A percentile compares a stretch with the other conserved stretches of the same genome.
These are phyloP conservation scores for Ogataea zsoltii DNA, from an alignment of 805 yeast genomes.

Conservation along the genomic window DNA sequence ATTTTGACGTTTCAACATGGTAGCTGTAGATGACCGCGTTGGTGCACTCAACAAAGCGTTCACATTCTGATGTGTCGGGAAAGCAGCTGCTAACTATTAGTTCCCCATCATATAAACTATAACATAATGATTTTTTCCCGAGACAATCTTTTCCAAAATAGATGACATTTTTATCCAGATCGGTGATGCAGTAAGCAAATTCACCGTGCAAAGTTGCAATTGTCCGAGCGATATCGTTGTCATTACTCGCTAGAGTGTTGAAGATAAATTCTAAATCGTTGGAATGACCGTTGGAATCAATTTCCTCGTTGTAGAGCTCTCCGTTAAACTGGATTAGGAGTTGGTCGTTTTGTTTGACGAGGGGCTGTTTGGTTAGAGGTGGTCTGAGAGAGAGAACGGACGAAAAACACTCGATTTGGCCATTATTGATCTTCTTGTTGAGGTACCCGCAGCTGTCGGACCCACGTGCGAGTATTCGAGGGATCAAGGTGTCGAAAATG, in stretches of 20 bases:
- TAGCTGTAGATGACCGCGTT: slow-evolving; percentile 51
- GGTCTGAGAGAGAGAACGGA: slow-evolving; percentile 79
- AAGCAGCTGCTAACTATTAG: slow-evolving; percentile 49
- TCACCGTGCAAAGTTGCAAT: slow-evolving; percentile 69
- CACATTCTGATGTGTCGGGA: slow-evolving; percentile 33
- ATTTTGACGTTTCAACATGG: slow-evolving; percentile 27
- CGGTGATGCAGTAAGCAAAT: slow-evolving; percentile 66
- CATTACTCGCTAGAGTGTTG: slow-evolving; percentile 30
- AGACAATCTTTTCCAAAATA: slow-evolving; percentile 83
- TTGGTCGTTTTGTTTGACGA: slow-evolving; percentile 32
- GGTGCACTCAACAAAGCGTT: slow-evolving; percentile 52
- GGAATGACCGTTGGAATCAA: slow-evolving; percentile 33
- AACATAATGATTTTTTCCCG: slow-evolving; percentile 80
- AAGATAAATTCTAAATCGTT: slow-evolving; percentile 68
- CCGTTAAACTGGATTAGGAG: slow-evolving; percentile 82
- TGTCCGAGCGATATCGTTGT: slow-evolving; percentile 40
- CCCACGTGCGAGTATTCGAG: slow-evolving; percentile 58
- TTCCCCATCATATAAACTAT: slow-evolving; percentile 33
- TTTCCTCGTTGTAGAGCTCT: slow-evolving; percentile 70
- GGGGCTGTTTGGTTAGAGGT: slow-evolving; percentile 80
- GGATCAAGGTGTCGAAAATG: slow-evolving; percentile 39
- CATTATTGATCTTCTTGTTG: slow-evolving; percentile 9
- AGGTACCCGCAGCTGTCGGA: slow-evolving; percentile 52
- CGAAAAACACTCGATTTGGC: slow-evolving; percentile 47
- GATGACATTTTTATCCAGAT: slow-evolving; percentile 39